A percentile compares a stretch with the other conserved stretches of the same genome.
These are phyloP conservation scores for Heimioporus sp. DNA, from an alignment of 768 basidiomycete species.

Conservation along the genomic window DNA sequence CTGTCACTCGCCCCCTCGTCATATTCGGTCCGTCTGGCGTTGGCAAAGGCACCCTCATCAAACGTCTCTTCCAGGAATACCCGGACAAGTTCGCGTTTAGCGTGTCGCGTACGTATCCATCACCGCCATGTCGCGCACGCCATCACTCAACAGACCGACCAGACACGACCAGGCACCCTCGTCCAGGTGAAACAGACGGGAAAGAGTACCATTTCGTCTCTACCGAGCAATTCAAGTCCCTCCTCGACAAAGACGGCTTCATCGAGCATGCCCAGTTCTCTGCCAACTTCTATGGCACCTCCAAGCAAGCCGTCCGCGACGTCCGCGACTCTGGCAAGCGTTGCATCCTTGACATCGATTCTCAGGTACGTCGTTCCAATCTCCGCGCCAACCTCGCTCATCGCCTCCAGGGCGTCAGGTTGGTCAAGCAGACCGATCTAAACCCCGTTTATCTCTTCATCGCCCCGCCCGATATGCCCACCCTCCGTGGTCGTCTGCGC, in stretches of 20 bases:
- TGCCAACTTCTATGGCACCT: constrained; percentile 92
- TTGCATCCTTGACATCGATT: constrained; percentile 95
- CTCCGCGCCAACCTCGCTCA: background rate
- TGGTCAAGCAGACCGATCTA: constrained; percentile 80
- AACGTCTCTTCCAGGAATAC: constrained; percentile 73
- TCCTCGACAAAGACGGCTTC: constrained; percentile 73
- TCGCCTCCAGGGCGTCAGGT: constrained; percentile 73
- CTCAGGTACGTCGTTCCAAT: constrained; percentile 52
- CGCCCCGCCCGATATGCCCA: constrained; percentile 78
- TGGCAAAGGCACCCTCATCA: constrained; percentile 89
- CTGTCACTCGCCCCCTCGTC: constrained; percentile 58
- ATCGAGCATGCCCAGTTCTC: constrained; percentile 95
- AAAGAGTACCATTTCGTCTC: constrained; percentile 86
- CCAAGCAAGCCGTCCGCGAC: constrained; percentile 67
- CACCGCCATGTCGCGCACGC: background rate
- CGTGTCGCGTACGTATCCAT: constrained; percentile 70
- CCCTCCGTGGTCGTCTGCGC: constrained; percentile 66
- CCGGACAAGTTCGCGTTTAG: constrained; percentile 91
- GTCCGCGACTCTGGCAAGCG: constrained; percentile 69
- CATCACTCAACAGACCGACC: background rate
- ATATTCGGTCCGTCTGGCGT: constrained; percentile 92
- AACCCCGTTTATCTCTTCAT: constrained; percentile 91
- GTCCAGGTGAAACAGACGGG: constrained; percentile 80
- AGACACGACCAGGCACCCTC: constrained; percentile 90
- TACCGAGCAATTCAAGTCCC: constrained; percentile 63